Conservation (phyloP, 495 filamentous ascomycete genomes). For the Trichoderma orchidacearum region DNA sequence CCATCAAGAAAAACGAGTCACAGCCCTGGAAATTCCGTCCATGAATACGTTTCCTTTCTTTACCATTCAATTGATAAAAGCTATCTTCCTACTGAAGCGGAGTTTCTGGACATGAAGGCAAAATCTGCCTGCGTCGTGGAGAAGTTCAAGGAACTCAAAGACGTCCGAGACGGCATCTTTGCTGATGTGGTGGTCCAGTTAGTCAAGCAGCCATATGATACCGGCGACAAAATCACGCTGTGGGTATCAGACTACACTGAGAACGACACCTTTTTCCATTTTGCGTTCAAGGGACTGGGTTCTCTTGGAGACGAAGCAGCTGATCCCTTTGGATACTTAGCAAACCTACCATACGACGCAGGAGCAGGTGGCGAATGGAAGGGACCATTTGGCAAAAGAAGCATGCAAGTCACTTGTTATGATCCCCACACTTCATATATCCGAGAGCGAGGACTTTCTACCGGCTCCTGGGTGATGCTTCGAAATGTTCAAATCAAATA, state of each 20-base stretch:
- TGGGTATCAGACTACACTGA: slow-evolving; percentile 83
- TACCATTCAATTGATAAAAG: slow-evolving; percentile 26
- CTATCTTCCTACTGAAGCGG: slow-evolving; percentile 24
- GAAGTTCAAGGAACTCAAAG: slow-evolving; percentile 53
- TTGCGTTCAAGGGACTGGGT: slow-evolving; percentile 29
- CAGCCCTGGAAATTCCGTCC: slow-evolving; percentile 1
- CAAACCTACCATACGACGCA: background rate
- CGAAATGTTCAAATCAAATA: slow-evolving; percentile 61
- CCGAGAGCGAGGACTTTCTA: slow-evolving; percentile 13
- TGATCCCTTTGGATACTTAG: slow-evolving; percentile 20
- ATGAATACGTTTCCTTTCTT: slow-evolving; percentile 26
- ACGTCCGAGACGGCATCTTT: slow-evolving; percentile 41
- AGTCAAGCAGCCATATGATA: slow-evolving; percentile 43
- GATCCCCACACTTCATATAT: slow-evolving; percentile 50
- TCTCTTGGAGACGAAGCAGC: slow-evolving; percentile 13
- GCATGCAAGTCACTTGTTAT: slow-evolving; percentile 60
- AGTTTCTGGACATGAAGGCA: slow-evolving; percentile 26
- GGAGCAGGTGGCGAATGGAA: slow-evolving; percentile 37
- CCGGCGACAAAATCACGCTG: slow-evolving; percentile 38
- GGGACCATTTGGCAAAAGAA: slow-evolving; percentile 65
- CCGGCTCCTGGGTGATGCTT: slow-evolving; percentile 47
- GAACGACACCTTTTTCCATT: slow-evolving; percentile 46
- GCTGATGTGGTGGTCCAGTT: slow-evolving; percentile 69
- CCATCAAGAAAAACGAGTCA: background rate
- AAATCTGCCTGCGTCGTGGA: slow-evolving; percentile 27